A percentile compares a stretch with the other conserved stretches of the same genome.
Evolutionary conservation across 2,329 filamentous ascomycete genomes (phyloP).

Genomic region (Capronia epimyces): DNA sequence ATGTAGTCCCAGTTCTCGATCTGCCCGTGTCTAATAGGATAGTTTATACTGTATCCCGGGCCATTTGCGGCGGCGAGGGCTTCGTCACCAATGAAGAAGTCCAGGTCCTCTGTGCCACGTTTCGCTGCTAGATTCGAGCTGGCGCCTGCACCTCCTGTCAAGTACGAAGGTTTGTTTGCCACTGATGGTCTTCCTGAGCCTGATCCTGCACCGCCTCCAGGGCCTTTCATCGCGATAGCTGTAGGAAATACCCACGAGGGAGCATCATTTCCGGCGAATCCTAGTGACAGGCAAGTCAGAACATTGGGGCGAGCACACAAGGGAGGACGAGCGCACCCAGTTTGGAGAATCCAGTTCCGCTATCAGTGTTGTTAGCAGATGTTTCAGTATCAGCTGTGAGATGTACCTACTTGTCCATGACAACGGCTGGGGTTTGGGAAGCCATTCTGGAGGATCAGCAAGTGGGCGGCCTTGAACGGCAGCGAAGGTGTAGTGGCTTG

Average conservation of each 20-base stretch:
- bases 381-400: constrained; percentile 18
- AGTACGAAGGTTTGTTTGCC: constrained; percentile 89
- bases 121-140: constrained; percentile 80
- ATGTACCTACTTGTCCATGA: constrained; percentile 98
- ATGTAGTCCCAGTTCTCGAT: constrained; percentile 99
- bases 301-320: constrained; percentile 10
- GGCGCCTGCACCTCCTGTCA: constrained; percentile 82
- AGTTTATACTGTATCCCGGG: constrained; percentile 92
- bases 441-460: constrained; percentile 60
- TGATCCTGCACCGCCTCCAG: constrained; percentile 62
- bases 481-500: not conserved
- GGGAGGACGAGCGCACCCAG: constrained; percentile 61
- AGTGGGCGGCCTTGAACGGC: constrained; percentile 1
- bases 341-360: constrained; percentile 99
- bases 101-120: constrained; percentile 92
- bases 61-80: constrained; percentile 77
- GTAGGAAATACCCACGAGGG: constrained; percentile 99
- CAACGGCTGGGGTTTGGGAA: constrained; percentile 98
- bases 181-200: constrained; percentile 86
- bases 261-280: constrained; percentile 98
- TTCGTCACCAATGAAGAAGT: constrained; percentile 98
- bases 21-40: constrained; percentile 95
- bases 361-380: constrained; percentile 46
- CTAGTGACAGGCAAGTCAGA: constrained; percentile 43
- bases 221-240: constrained; percentile 90